These are phyloP conservation scores for Russula foetens DNA, from an alignment of 768 basidiomycete genomes.

Conservation along the genomic window DNA sequence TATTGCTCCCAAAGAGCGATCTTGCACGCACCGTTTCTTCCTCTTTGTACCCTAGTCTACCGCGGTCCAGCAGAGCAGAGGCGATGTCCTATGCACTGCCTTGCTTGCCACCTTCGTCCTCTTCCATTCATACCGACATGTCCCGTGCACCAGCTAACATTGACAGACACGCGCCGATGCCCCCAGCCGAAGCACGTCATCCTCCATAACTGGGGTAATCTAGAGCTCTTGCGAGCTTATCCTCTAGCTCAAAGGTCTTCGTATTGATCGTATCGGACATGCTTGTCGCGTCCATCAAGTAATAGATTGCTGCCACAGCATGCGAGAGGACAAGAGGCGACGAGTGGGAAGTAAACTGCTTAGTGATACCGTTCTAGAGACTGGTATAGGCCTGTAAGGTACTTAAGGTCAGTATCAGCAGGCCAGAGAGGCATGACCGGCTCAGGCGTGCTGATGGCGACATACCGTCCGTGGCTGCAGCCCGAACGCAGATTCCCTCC, in stretches of 20 bases:
- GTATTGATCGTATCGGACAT: conserved; percentile 77
- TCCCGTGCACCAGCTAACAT: conserved; percentile 63
- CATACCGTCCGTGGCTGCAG: no score
- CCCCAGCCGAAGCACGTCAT: conserved; percentile 65
- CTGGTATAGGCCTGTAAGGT: conserved; percentile 64
- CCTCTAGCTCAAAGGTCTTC: conserved; percentile 87
- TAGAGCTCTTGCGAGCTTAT: conserved; percentile 83
- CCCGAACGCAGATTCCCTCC: no score
- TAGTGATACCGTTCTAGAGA: conserved; percentile 90
- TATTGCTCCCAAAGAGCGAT: neutral
- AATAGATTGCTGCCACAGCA: conserved; percentile 61
- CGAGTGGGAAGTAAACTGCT: conserved; percentile 86
- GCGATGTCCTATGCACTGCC: conserved; percentile 87
- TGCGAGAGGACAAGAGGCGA: conserved; percentile 66
- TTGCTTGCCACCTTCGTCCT: conserved; percentile 84
- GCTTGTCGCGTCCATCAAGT: conserved; percentile 64
- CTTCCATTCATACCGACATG: conserved; percentile 76
- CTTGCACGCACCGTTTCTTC: conserved; percentile 64
- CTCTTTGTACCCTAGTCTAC: conserved; percentile 82
- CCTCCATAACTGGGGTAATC: conserved; percentile 72
- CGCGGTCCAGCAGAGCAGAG: conserved; percentile 74
- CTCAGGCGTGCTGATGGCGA: no score
- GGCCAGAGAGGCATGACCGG: no score
- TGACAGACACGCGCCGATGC: conserved; percentile 66
- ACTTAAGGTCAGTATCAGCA: no score